A percentile compares a stretch with the other conserved stretches of the same genome.
Conservation (phyloP, 2,329 filamentous ascomycete species). For the Fonsecaea erecta region DNA sequence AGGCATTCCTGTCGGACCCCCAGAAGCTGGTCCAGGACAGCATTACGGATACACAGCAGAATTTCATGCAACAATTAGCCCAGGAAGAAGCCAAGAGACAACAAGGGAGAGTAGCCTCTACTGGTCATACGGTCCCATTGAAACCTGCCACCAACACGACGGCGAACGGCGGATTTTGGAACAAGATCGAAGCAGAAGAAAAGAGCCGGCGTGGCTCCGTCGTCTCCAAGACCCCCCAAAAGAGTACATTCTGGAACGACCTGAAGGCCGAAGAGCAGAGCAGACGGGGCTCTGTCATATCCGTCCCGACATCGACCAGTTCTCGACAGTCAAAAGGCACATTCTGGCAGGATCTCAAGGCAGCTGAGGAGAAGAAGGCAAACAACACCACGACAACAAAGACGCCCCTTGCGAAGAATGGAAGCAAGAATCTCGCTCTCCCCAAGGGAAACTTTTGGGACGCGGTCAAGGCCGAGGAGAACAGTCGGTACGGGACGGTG, state of each 20-base stretch:
- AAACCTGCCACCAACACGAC: slow-evolving; percentile 5
- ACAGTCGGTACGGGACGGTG: slow-evolving; percentile 32
- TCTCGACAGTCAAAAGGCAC: slow-evolving; percentile 30
- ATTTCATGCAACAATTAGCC: slow-evolving; percentile 33
- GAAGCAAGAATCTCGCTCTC: slow-evolving; percentile 1
- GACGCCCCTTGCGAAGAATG: background rate
- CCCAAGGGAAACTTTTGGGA: slow-evolving; percentile 33
- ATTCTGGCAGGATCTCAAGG: slow-evolving; percentile 36
- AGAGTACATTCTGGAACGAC: slow-evolving; percentile 25
- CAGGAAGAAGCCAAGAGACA: slow-evolving; percentile 31
- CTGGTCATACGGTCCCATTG: background rate
- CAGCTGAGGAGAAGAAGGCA: slow-evolving; percentile 28
- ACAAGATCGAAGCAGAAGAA: slow-evolving; percentile 27
- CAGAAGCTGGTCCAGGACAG: slow-evolving; percentile 34
- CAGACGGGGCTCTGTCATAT: slow-evolving; percentile 26
- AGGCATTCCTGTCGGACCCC: slow-evolving; percentile 35
- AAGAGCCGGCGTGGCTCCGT: slow-evolving; percentile 29
- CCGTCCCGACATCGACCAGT: slow-evolving; percentile 2
- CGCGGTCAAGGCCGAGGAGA: slow-evolving; percentile 30
- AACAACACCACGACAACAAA: slow-evolving; percentile 16
- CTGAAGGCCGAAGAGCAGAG: slow-evolving; percentile 29
- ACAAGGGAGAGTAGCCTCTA: slow-evolving; percentile 6
- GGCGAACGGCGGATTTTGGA: slow-evolving; percentile 28
- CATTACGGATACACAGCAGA: slow-evolving; percentile 28
- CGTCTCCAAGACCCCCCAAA: slow-evolving; percentile 10